Conservation (phyloP, 129 eudicot species). For the Helianthus tuberosus region DNA sequence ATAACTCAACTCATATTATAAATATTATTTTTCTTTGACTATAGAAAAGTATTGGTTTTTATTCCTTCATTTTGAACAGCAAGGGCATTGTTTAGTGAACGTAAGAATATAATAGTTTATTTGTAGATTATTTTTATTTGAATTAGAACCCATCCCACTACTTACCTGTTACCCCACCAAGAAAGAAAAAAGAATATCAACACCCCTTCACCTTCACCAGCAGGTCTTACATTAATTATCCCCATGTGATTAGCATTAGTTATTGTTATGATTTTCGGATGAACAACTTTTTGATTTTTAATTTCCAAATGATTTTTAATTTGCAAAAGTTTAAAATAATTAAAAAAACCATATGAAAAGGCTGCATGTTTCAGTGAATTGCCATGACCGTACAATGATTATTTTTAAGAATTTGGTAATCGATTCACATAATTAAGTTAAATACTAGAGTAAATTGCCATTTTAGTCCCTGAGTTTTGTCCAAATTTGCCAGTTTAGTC, state of each 20-base stretch:
- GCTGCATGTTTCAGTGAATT: neutral
- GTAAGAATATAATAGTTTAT: neutral
- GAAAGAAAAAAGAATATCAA: neutral
- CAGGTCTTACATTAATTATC: constrained; percentile 8
- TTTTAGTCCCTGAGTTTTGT: too few relatives aligned
- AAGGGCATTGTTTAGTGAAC: neutral
- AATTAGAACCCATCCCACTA: constrained; percentile 6
- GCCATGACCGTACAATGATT: constrained; percentile 1
- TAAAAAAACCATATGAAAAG: neutral
- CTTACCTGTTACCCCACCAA: neutral
- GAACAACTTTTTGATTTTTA: neutral
- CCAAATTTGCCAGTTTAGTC: too few relatives aligned
- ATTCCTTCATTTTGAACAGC: too few relatives aligned
- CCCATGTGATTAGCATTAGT: constrained; percentile 22
- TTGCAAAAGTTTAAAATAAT: constrained; percentile 6
- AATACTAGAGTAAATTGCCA: too few relatives aligned
- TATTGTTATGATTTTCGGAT: constrained; percentile 17
- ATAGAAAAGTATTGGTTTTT: too few relatives aligned
- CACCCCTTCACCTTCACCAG: constrained; percentile 15
- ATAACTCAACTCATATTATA: too few relatives aligned
- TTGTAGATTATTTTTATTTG: neutral
- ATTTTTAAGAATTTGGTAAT: neutral
- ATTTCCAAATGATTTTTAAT: neutral
- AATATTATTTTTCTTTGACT: too few relatives aligned
- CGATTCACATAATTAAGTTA: neutral